Evolutionary conservation across 495 filamentous ascomycete species (phyloP).

Genomic region (Daldinia decipiens): DNA sequence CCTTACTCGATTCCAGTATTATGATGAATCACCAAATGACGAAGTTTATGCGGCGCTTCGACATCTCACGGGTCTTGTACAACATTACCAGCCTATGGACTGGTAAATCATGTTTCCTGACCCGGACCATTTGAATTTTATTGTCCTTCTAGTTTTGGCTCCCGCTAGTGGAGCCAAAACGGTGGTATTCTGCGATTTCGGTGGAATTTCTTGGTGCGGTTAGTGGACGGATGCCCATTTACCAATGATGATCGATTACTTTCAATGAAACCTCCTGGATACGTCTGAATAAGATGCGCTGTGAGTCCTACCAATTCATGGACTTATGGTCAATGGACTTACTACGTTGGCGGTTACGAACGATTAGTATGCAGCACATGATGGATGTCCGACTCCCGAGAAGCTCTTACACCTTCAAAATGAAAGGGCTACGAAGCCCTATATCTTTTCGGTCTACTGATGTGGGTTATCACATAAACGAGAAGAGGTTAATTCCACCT

Average conservation of each 20-base stretch:
- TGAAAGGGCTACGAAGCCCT: not conserved
- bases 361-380: conserved; percentile 16
- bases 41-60: conserved; percentile 7
- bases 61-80: conserved; percentile 4
- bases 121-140: conserved; percentile 2
- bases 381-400: not conserved
- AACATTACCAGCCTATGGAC: not conserved
- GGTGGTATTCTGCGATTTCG: conserved; percentile 11
- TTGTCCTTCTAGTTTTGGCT: conserved; percentile 6
- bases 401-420: conserved; percentile 2
- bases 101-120: conserved; percentile 7
- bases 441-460: not conserved
- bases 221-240: conserved; percentile 17
- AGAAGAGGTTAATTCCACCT: conserved; percentile 5
- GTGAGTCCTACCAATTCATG: conserved; percentile 24
- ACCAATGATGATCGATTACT: conserved; percentile 7
- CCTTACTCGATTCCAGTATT: conserved; percentile 7
- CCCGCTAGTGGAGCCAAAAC: not conserved
- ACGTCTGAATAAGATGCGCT: conserved; percentile 22
- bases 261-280: conserved; percentile 34
- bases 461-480: not conserved
- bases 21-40: conserved; percentile 5
- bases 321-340: conserved; percentile 25
- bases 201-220: conserved; percentile 30
- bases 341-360: conserved; percentile 26